Conservation (phyloP, 257 asterid species). For the Nicotiana obtusifolia region DNA sequence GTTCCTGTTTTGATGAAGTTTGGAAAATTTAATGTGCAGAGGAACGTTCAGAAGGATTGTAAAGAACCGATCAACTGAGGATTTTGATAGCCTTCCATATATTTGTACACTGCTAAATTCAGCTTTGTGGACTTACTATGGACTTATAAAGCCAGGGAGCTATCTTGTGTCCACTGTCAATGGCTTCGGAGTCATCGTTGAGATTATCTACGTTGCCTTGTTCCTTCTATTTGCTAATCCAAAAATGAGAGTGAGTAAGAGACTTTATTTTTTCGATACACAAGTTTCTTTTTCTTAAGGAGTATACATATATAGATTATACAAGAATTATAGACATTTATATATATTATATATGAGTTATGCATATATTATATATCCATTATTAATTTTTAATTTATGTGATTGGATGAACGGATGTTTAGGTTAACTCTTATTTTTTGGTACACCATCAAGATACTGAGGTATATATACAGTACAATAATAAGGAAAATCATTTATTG, state of each 20-base stretch:
- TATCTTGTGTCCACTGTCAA: slow-evolving; percentile 32
- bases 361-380: too few relatives aligned
- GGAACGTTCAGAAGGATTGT: slow-evolving; percentile 28
- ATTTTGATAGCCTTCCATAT: slow-evolving; percentile 36
- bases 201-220: slow-evolving; percentile 18
- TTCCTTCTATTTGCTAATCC: slow-evolving; percentile 27
- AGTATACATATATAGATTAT: too few relatives aligned
- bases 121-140: slow-evolving; percentile 39
- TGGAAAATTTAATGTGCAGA: slow-evolving; percentile 15
- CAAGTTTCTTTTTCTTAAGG: too few relatives aligned
- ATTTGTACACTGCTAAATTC: slow-evolving; percentile 25
- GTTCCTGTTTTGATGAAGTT: neutral
- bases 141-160: slow-evolving; percentile 25
- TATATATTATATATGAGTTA: too few relatives aligned
- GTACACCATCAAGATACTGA: too few relatives aligned
- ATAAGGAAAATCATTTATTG: too few relatives aligned
- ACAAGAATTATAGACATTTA: too few relatives aligned
- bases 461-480: too few relatives aligned
- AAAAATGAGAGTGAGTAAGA: slow-evolving; percentile 23
- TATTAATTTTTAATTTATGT: too few relatives aligned
- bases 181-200: slow-evolving; percentile 27
- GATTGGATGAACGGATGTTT: too few relatives aligned
- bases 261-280: too few relatives aligned
- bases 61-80: slow-evolving; percentile 24
- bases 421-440: too few relatives aligned